These are phyloP conservation scores for Russula olivacea DNA, from an alignment of 768 basidiomycete genomes.

Conservation along the genomic window DNA sequence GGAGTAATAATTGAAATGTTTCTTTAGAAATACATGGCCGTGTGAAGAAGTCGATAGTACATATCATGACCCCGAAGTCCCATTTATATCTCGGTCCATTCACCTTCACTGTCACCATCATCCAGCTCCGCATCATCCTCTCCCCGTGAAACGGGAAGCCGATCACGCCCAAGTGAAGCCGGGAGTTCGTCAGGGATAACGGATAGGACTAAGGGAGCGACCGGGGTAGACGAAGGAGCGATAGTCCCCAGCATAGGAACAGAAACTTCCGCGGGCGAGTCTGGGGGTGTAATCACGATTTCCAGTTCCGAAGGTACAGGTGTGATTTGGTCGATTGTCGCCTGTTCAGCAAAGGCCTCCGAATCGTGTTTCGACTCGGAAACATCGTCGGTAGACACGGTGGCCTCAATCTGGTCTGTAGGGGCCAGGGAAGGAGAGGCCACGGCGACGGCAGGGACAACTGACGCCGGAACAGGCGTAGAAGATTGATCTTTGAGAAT, in stretches of 20 bases:
- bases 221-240: conserved; percentile 3
- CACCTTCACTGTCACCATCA: neutral
- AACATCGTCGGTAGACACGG: neutral
- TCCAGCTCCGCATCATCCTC: neutral
- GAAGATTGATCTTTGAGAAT: neutral
- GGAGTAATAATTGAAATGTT: neutral
- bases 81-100: conserved; percentile 11
- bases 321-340: neutral
- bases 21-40: neutral
- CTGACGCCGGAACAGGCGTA: neutral
- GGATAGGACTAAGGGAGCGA: neutral
- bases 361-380: neutral
- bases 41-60: neutral
- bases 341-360: neutral
- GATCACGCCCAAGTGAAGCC: neutral
- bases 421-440: no score
- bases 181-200: neutral
- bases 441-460: neutral
- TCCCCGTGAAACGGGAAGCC: neutral
- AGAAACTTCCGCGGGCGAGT: neutral
- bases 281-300: neutral
- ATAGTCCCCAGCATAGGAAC: neutral
- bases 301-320: neutral
- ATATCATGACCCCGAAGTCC: no score
- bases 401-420: neutral